Percentiles rank a stretch among this genome's conserved stretches.
Evolutionary conservation across 1,284 basidiomycete genomes (phyloP).

Genomic region (Ganoderma lucidum): DNA sequence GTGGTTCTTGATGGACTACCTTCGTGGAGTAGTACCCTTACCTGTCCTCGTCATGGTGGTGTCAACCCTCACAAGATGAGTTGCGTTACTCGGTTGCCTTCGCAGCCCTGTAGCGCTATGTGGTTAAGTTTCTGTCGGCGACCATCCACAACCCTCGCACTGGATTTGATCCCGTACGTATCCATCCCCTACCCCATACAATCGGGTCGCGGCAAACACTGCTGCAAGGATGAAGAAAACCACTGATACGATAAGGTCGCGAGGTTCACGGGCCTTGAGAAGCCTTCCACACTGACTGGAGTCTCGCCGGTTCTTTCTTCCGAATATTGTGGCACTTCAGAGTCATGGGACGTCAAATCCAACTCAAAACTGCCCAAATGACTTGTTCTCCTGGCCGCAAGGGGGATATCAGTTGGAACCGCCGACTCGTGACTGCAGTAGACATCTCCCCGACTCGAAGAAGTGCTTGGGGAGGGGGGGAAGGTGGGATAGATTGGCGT

Average conservation of each 20-base stretch:
- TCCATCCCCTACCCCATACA: too few species aligned
- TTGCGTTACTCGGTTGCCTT: too few species aligned
- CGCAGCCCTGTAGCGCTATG: too few species aligned
- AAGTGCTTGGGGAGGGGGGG: neutral
- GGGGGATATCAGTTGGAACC: neutral
- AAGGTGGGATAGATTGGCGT: neutral
- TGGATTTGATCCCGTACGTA: too few species aligned
- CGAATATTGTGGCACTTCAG: neutral
- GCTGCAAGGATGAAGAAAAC: too few species aligned
- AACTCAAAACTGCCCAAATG: neutral
- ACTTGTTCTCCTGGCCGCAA: neutral
- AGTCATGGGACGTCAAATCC: neutral
- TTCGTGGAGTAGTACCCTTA: neutral
- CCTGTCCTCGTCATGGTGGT: neutral
- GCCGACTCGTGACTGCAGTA: neutral
- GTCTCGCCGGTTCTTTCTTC: neutral
- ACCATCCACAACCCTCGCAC: too few species aligned
- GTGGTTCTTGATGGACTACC: neutral
- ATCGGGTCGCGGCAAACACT: too few species aligned
- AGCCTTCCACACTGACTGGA: neutral
- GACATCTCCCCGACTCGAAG: neutral
- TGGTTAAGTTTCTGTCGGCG: too few species aligned
- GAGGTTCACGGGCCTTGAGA: neutral
- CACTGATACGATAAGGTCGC: too few species aligned
- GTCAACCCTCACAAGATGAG: neutral